phyloP scores from a whole-genome alignment of 2,329 filamentous ascomycete species.

The Calonectria ilicicola region DNA sequence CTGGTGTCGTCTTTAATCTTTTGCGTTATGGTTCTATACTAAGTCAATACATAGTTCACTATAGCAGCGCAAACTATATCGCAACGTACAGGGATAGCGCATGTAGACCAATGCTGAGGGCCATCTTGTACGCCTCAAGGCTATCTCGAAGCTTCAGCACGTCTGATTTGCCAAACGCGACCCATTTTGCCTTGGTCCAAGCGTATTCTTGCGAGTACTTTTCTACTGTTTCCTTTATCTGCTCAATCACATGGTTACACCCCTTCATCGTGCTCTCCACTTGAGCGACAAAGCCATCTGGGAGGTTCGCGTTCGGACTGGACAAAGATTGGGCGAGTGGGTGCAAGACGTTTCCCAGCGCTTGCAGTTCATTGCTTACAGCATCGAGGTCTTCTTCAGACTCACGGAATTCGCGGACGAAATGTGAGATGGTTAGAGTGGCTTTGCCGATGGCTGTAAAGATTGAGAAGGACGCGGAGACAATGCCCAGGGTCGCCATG shows the following conservation, averaged over 20 bases:
- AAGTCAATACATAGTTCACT: background rate
- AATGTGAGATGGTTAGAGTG: background rate
- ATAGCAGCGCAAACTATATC: background rate
- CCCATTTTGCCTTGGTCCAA: background rate
- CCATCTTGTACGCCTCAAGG: background rate
- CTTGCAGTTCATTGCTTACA: background rate
- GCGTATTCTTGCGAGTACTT: background rate
- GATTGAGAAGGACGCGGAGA: background rate
- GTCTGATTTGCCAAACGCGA: background rate
- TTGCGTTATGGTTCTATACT: background rate
- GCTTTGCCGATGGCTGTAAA: background rate
- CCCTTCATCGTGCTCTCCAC: background rate
- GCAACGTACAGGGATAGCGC: background rate
- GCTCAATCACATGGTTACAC: background rate
- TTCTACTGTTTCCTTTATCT: background rate
- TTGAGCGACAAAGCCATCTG: background rate
- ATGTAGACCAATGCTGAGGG: background rate
- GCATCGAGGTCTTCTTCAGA: background rate
- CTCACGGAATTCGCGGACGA: background rate
- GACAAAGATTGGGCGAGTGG: background rate
- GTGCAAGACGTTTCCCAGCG: background rate
- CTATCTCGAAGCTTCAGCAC: background rate
- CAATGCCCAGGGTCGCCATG: background rate
- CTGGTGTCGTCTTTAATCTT: background rate
- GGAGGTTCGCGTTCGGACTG: background rate